Evolutionary conservation across 1,284 basidiomycete species (phyloP).

Genomic region (Chalciporus sp.): DNA sequence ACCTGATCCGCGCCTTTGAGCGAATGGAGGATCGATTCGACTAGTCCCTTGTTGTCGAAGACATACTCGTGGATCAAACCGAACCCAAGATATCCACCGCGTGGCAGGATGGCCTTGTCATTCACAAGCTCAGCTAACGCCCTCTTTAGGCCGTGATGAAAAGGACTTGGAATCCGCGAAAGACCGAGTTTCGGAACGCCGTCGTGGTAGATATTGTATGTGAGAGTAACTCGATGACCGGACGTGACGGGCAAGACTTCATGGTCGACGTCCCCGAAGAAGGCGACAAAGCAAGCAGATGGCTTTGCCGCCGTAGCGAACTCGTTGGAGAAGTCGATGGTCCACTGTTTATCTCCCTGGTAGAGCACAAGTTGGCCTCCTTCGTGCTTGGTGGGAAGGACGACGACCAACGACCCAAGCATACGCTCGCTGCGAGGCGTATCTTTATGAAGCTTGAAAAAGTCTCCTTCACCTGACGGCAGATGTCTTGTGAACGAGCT

Average conservation of each 20-base stretch:
- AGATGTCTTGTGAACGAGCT: not conserved
- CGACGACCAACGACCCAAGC: constrained; percentile 43
- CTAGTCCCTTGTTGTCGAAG: not conserved
- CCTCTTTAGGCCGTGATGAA: constrained; percentile 8
- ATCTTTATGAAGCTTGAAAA: constrained; percentile 31
- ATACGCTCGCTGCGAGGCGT: constrained; percentile 37
- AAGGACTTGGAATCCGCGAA: not conserved
- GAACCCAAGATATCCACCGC: constrained; percentile 36
- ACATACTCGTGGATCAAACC: constrained; percentile 9
- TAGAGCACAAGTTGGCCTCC: constrained; percentile 41
- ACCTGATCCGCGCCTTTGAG: not conserved
- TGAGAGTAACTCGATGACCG: constrained; percentile 45
- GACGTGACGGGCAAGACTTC: constrained; percentile 41
- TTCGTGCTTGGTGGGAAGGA: constrained; percentile 40
- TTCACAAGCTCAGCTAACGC: constrained; percentile 12
- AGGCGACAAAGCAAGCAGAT: constrained; percentile 36
- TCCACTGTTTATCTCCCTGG: constrained; percentile 28
- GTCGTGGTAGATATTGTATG: constrained; percentile 39
- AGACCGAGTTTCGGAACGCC: not conserved
- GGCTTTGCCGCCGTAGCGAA: constrained; percentile 2
- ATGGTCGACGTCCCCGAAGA: constrained; percentile 44
- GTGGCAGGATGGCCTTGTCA: constrained; percentile 22
- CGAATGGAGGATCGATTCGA: not conserved
- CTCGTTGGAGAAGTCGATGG: constrained; percentile 17
- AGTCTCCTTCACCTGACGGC: constrained; percentile 19